phyloP scores from a whole-genome alignment of 2,329 filamentous ascomycete genomes.

The Stemphylium beticola region DNA sequence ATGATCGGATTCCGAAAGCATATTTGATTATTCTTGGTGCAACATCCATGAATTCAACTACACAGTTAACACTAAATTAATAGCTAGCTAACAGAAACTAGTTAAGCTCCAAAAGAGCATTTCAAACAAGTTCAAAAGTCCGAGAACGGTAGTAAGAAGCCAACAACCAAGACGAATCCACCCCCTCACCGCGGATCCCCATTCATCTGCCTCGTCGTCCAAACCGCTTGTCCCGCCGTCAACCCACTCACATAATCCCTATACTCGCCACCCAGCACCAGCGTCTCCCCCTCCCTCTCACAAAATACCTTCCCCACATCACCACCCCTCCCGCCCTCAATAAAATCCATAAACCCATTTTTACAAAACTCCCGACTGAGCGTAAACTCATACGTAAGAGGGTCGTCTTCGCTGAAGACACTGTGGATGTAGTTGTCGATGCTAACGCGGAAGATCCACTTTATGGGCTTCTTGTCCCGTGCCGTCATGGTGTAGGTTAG shows the following conservation, averaged over 20 bases:
- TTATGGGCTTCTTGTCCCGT: constrained; percentile 2
- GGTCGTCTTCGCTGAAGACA: not conserved
- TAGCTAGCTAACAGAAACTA: not conserved
- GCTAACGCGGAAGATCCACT: constrained; percentile 5
- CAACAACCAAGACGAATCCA: not conserved
- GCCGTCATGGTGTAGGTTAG: not conserved
- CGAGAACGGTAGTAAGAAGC: not conserved
- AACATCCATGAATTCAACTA: too few relatives aligned
- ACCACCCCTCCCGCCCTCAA: not conserved
- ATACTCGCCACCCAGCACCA: constrained; percentile 1
- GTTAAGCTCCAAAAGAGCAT: not conserved
- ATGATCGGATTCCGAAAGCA: not conserved
- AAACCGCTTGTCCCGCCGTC: not conserved
- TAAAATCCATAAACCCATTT: not conserved
- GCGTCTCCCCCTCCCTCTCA: not conserved
- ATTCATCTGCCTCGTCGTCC: constrained; percentile 6
- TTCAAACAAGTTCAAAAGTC: not conserved
- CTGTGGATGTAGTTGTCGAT: not conserved
- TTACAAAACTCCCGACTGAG: not conserved
- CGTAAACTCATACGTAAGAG: not conserved
- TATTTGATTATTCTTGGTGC: too few relatives aligned
- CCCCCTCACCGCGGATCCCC: not conserved
- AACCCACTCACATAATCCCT: not conserved
- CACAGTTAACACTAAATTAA: not conserved
- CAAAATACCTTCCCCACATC: not conserved